Percentiles rank a stretch among this genome's conserved stretches.
phyloP scores from a whole-genome alignment of 257 asterid species.

The Penstemon newberryi region DNA sequence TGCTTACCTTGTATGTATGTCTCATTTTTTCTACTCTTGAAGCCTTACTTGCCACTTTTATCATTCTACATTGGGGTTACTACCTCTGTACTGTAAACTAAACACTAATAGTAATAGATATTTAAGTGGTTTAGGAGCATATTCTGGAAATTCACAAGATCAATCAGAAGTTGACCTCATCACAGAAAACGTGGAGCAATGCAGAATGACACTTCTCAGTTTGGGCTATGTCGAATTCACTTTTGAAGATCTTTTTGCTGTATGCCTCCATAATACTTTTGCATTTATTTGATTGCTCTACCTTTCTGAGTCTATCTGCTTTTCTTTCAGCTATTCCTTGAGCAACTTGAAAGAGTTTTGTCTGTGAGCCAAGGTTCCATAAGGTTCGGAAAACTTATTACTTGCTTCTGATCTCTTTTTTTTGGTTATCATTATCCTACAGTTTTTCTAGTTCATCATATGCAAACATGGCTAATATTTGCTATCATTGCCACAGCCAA shows the following conservation, averaged over 20 bases:
- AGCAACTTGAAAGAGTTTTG: constrained; percentile 87
- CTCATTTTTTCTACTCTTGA: constrained; percentile 14
- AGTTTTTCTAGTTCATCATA: constrained; percentile 9
- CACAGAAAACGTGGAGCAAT: constrained; percentile 63
- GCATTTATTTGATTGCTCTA: background rate
- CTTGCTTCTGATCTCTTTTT: constrained; percentile 21
- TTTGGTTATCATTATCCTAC: constrained; percentile 19
- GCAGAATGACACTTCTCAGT: constrained; percentile 78
- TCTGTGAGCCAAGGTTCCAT: constrained; percentile 62
- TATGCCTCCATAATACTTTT: constrained; percentile 22
- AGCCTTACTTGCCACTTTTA: constrained; percentile 12
- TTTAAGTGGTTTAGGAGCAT: constrained; percentile 60
- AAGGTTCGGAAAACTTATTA: constrained; percentile 49
- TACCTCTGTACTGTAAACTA: constrained; percentile 18
- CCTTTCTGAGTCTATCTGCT: constrained; percentile 28
- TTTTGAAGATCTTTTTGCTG: constrained; percentile 91
- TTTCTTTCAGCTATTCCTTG: constrained; percentile 80
- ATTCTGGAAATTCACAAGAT: constrained; percentile 78
- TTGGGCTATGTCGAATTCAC: constrained; percentile 95
- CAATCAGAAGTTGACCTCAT: constrained; percentile 72
- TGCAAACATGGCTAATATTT: constrained; percentile 14
- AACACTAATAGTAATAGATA: too few species aligned
- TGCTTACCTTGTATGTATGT: constrained; percentile 86
- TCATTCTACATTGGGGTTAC: constrained; percentile 20
- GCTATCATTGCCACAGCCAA: constrained; percentile 51